Evolutionary conservation across 305 asterid genomes (phyloP).

Genomic region (Andrographis paniculata): DNA sequence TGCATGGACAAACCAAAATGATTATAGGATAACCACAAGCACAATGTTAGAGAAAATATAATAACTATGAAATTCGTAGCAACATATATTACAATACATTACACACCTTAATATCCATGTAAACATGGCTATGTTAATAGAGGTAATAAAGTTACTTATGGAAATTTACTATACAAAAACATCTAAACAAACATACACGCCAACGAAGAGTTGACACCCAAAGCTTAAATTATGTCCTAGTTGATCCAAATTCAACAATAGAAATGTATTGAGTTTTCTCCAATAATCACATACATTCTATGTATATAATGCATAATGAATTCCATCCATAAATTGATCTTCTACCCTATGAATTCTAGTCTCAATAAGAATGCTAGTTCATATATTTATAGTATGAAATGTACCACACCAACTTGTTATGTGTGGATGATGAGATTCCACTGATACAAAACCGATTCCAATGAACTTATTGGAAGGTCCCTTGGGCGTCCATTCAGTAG

Average conservation of each 20-base stretch:
- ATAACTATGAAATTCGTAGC: too few relatives aligned
- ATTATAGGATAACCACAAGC: not conserved
- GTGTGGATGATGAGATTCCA: slow-evolving; percentile 14
- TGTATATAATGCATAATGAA: too few relatives aligned
- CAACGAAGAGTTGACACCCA: not conserved
- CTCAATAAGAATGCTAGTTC: too few relatives aligned
- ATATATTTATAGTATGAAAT: too few relatives aligned
- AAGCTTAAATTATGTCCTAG: not conserved
- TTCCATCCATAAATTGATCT: too few relatives aligned
- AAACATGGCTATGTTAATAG: not conserved
- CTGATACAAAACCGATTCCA: slow-evolving; percentile 12
- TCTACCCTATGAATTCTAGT: too few relatives aligned
- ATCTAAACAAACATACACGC: not conserved
- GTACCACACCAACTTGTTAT: too few relatives aligned
- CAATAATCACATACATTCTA: too few relatives aligned
- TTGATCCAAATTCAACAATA: not conserved
- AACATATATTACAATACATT: too few relatives aligned
- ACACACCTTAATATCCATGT: not conserved
- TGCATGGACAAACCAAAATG: too few relatives aligned
- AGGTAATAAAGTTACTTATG: too few relatives aligned
- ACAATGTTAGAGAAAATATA: too few relatives aligned
- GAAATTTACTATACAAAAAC: not conserved
- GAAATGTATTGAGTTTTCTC: not conserved
- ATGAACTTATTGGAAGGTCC: slow-evolving; percentile 17
- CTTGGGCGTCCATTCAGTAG: slow-evolving; percentile 13